Conservation (phyloP, 768 basidiomycete species). For the Phylloporus sp. region DNA sequence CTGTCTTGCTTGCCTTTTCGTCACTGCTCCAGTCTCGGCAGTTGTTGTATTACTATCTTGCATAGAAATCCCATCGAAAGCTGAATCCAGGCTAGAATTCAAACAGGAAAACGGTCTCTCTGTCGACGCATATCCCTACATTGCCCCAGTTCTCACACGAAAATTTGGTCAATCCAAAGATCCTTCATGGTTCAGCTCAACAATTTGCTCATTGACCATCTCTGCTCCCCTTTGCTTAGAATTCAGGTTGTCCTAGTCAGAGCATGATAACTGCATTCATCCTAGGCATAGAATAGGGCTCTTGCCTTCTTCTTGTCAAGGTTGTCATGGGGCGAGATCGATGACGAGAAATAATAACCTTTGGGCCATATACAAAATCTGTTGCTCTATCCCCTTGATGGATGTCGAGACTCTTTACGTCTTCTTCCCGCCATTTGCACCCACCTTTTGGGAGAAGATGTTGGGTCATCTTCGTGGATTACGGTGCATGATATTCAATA, state of each 20-base stretch:
- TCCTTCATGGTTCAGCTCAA: too few relatives aligned
- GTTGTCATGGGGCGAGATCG: too few relatives aligned
- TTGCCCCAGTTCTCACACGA: not conserved
- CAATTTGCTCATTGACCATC: not conserved
- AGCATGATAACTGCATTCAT: too few relatives aligned
- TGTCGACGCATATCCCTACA: not conserved
- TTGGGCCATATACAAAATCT: too few relatives aligned
- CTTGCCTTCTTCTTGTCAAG: constrained; percentile 1
- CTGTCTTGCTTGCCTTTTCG: not conserved
- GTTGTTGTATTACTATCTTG: constrained; percentile 4
- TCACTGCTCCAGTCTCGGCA: constrained; percentile 5
- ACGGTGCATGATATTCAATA: not conserved
- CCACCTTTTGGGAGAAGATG: constrained; percentile 1
- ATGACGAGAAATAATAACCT: not conserved
- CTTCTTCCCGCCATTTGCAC: not conserved
- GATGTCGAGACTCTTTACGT: not conserved
- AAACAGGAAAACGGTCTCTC: too few relatives aligned
- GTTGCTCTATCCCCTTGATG: not conserved
- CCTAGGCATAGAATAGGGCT: not conserved
- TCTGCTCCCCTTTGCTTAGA: too few relatives aligned
- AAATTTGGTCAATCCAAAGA: too few relatives aligned
- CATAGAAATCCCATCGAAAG: constrained; percentile 1
- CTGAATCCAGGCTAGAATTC: too few relatives aligned
- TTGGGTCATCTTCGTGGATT: not conserved
- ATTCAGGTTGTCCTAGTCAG: too few relatives aligned